Evolutionary conservation across 2,329 filamentous ascomycete species (phyloP).

Genomic region (Ramichloridium luteum): DNA sequence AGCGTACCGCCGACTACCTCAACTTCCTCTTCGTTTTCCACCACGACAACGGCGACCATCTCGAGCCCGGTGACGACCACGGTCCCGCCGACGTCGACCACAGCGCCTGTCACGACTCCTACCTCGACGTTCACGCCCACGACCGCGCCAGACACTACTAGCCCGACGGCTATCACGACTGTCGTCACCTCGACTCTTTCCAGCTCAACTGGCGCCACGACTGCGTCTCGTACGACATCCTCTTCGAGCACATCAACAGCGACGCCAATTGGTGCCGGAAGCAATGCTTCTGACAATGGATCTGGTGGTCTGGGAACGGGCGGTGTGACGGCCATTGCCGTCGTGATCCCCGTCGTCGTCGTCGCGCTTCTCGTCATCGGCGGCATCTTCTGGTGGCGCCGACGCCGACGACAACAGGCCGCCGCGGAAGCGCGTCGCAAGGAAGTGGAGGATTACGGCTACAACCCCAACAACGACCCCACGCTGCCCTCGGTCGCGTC

Average conservation of each 20-base stretch:
- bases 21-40: constrained; percentile 10
- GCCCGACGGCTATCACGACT: constrained; percentile 3
- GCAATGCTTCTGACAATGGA: constrained; percentile 1
- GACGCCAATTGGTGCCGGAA: constrained; percentile 4
- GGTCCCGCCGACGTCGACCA: constrained; percentile 8
- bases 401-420: constrained; percentile 71
- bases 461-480: constrained; percentile 94
- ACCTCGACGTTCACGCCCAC: constrained; percentile 1
- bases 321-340: constrained; percentile 78
- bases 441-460: constrained; percentile 94
- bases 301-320: constrained; percentile 44
- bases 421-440: constrained; percentile 82
- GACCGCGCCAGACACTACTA: constrained; percentile 4
- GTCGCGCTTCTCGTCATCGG: constrained; percentile 69
- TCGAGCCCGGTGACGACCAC: constrained; percentile 8
- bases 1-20: constrained; percentile 11
- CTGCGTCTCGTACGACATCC: not conserved
- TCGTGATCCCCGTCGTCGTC: constrained; percentile 82
- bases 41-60: constrained; percentile 5
- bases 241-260: not conserved
- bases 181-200: constrained; percentile 3
- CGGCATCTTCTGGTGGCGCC: constrained; percentile 76
- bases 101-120: constrained; percentile 8
- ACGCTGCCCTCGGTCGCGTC: constrained; percentile 50
- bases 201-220: constrained; percentile 2